A percentile compares a stretch with the other conserved stretches of the same genome.
Evolutionary conservation across 495 filamentous ascomycete genomes (phyloP).

Genomic region (Neurospora intermedia): DNA sequence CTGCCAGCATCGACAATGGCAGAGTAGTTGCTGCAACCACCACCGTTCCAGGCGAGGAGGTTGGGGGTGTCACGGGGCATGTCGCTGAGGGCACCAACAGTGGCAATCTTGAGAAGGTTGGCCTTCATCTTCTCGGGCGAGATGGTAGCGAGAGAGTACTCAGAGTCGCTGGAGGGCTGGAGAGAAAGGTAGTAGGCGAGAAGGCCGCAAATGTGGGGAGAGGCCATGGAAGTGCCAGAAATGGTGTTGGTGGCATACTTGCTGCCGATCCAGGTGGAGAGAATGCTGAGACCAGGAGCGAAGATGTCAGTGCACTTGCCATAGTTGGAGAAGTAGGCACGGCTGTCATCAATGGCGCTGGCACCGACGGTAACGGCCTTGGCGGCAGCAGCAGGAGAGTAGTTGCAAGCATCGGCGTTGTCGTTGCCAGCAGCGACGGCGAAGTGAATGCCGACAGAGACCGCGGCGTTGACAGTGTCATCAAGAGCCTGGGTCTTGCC

Average conservation of each 20-base stretch:
- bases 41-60: conserved; percentile 97
- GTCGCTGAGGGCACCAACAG: conserved; percentile 65
- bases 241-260: conserved; percentile 93
- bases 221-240: conserved; percentile 99
- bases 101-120: conserved; percentile 74
- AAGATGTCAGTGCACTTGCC: conserved; percentile 99
- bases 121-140: conserved; percentile 92
- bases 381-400: conserved; percentile 91
- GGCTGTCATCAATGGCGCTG: conserved; percentile 84
- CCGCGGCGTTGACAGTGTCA: conserved; percentile 85
- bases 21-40: conserved; percentile 81
- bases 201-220: conserved; percentile 92
- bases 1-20: conserved; percentile 66
- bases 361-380: conserved; percentile 96
- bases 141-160: conserved; percentile 77
- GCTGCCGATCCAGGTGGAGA: conserved; percentile 96
- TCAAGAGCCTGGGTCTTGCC: conserved; percentile 89
- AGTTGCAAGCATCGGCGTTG: conserved; percentile 97
- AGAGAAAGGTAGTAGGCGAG: conserved; percentile 96
- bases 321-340: conserved; percentile 99
- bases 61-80: conserved; percentile 75
- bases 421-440: conserved; percentile 98
- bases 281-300: conserved; percentile 91
- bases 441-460: conserved; percentile 85
- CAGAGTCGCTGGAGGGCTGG: conserved; percentile 78